These are phyloP conservation scores for Cryphonectria parasitica DNA, from an alignment of 2,329 filamentous ascomycete genomes.

Conservation along the genomic window DNA sequence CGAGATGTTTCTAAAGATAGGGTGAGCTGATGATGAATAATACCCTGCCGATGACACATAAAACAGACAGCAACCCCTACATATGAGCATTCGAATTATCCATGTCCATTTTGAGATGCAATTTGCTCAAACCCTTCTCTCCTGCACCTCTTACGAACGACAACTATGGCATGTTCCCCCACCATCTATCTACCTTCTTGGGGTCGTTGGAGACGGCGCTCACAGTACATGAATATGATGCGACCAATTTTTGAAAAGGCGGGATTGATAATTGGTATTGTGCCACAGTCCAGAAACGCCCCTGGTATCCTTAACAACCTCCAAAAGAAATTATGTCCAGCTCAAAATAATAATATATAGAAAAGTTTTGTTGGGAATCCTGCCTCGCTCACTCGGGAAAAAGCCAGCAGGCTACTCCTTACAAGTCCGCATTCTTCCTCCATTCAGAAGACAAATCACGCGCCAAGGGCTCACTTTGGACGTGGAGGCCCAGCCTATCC, in stretches of 20 bases:
- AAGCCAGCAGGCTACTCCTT: neutral
- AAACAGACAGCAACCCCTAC: neutral
- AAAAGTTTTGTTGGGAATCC: neutral
- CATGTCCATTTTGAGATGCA: neutral
- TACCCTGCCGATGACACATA: too few relatives aligned
- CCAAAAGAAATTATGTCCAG: neutral
- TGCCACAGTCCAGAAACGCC: conserved; percentile 2
- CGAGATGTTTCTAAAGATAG: too few relatives aligned
- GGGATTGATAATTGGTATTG: neutral
- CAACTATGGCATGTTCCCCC: neutral
- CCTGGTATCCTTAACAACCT: conserved; percentile 18
- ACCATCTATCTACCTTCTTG: neutral
- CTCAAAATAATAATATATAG: neutral
- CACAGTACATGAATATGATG: neutral
- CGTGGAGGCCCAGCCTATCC: too few relatives aligned
- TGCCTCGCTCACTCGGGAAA: neutral
- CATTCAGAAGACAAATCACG: neutral
- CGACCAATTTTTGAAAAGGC: neutral
- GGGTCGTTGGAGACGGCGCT: neutral
- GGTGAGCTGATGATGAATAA: too few relatives aligned
- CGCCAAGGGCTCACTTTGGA: neutral
- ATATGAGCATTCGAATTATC: neutral
- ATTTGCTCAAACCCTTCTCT: neutral
- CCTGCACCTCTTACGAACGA: neutral
- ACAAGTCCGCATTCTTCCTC: neutral